Conservation (phyloP, 495 filamentous ascomycete species). For the Penicillium argentinense region DNA sequence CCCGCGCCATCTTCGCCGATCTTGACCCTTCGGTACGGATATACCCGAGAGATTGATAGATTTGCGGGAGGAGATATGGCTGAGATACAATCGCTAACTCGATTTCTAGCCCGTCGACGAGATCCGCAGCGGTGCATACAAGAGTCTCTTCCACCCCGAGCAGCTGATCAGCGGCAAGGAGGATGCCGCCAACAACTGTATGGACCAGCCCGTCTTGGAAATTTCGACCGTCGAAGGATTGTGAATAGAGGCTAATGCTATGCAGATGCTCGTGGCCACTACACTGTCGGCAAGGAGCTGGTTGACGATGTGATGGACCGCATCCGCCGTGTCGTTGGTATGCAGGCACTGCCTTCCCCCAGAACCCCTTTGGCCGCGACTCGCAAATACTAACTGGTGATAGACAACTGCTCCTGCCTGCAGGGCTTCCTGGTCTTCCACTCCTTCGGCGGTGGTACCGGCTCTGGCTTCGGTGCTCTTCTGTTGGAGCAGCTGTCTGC, state of each 20-base stretch:
- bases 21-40: slow-evolving; percentile 59
- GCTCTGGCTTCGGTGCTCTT: slow-evolving; percentile 86
- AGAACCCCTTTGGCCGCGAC: background rate
- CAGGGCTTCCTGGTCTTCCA: slow-evolving; percentile 94
- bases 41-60: slow-evolving; percentile 4
- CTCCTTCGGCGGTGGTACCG: slow-evolving; percentile 90
- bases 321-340: slow-evolving; percentile 80
- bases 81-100: too few species aligned
- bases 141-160: slow-evolving; percentile 88
- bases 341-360: slow-evolving; percentile 18
- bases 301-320: slow-evolving; percentile 81
- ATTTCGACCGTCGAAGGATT: background rate
- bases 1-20: slow-evolving; percentile 62
- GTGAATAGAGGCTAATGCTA: slow-evolving; percentile 27
- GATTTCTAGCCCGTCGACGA: slow-evolving; percentile 91
- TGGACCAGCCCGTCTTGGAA: slow-evolving; percentile 2
- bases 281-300: slow-evolving; percentile 91
- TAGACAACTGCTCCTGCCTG: slow-evolving; percentile 87
- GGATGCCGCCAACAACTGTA: slow-evolving; percentile 91
- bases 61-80: slow-evolving; percentile 3
- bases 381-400: slow-evolving; percentile 17
- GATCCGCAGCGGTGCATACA: slow-evolving; percentile 80
- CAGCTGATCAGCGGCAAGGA: slow-evolving; percentile 87
- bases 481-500: slow-evolving; percentile 83
- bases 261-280: slow-evolving; percentile 83